phyloP scores from a whole-genome alignment of 441 rosid genomes.

The Erodium moschatum region DNA sequence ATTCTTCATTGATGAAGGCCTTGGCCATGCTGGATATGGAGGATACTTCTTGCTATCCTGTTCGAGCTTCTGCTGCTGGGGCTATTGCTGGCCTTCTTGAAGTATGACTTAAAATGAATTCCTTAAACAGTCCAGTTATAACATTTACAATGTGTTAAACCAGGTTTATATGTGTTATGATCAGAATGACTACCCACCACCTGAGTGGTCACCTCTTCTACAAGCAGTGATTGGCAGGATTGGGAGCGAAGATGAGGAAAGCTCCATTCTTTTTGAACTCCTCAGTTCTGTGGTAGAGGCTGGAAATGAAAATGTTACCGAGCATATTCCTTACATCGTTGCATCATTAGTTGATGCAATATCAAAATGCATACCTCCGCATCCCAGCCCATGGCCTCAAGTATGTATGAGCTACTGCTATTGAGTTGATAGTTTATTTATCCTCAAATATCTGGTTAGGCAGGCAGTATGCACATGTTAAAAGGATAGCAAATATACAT shows the following conservation, averaged over 20 bases:
- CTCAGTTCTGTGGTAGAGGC: conserved; percentile 59
- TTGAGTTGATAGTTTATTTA: conserved; percentile 9
- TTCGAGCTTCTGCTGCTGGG: conserved; percentile 74
- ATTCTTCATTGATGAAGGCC: conserved; percentile 68
- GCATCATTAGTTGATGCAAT: conserved; percentile 48
- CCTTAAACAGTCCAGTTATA: conserved; percentile 18
- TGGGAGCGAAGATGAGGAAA: conserved; percentile 62
- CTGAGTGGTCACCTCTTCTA: conserved; percentile 75
- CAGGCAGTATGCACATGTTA: not conserved
- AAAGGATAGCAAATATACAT: not conserved
- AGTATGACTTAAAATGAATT: conserved; percentile 31
- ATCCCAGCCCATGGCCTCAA: conserved; percentile 57
- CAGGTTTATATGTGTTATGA: conserved; percentile 19
- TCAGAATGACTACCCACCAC: conserved; percentile 74
- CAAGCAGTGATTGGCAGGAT: conserved; percentile 59
- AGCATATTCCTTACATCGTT: conserved; percentile 56
- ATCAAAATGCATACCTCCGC: conserved; percentile 40
- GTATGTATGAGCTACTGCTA: conserved; percentile 33
- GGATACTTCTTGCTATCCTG: conserved; percentile 60
- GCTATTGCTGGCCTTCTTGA: conserved; percentile 62
- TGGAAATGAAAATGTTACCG: conserved; percentile 43
- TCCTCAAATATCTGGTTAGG: not conserved
- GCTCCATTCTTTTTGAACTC: conserved; percentile 57
- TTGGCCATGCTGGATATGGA: conserved; percentile 47
- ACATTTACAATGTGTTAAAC: conserved; percentile 16